Evolutionary conservation across 208 protist genomes (phyloP).

Genomic region (Trichomonas vaginalis): DNA sequence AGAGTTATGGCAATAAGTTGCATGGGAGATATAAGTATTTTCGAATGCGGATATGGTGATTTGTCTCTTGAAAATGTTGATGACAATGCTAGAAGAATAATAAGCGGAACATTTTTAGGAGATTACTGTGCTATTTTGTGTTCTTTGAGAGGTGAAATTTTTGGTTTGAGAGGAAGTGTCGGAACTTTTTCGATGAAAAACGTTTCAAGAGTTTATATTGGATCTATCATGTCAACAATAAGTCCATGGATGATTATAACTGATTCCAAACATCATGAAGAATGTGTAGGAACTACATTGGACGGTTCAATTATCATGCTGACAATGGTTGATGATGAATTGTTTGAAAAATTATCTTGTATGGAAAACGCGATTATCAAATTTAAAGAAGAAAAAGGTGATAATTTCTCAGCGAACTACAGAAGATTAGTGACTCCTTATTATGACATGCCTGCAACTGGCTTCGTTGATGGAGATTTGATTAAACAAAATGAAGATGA

Average conservation of each 20-base stretch:
- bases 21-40: not conserved
- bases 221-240: not conserved
- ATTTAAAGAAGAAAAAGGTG: not conserved
- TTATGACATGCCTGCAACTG: not conserved
- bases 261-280: not conserved
- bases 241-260: not conserved
- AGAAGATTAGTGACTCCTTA: not conserved
- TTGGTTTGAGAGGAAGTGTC: not conserved
- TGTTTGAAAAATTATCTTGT: not conserved
- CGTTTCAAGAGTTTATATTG: not conserved
- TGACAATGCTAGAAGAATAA: not conserved
- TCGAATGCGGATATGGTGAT: not conserved
- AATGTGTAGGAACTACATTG: not conserved
- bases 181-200: not conserved
- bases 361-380: not conserved
- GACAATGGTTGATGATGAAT: not conserved
- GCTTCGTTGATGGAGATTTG: not conserved
- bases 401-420: not conserved
- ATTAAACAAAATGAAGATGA: not conserved
- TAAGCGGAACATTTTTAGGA: not conserved
- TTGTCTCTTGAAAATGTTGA: not conserved
- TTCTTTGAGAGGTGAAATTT: not conserved
- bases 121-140: not conserved
- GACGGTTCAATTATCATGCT: not conserved
- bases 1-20: not conserved